Percentiles rank a stretch among this genome's conserved stretches.
Evolutionary conservation across 805 yeast genomes (phyloP).

Genomic region (Spathaspora arborariae): DNA sequence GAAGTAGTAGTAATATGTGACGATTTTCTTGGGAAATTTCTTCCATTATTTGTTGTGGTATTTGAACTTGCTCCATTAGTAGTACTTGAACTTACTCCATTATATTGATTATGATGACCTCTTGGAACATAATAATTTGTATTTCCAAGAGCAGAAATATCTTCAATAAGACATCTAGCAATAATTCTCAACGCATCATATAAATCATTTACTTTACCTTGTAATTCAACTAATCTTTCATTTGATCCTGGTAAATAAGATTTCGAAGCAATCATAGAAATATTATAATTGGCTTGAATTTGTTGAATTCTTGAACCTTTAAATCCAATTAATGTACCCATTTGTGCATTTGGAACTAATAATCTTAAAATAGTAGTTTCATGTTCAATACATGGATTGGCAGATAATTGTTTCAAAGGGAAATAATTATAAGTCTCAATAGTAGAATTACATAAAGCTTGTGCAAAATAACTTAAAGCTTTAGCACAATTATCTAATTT

Average conservation of each 20-base stretch:
- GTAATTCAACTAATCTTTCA: conserved; percentile 83
- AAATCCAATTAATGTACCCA: conserved; percentile 86
- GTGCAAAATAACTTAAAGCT: conserved; percentile 68
- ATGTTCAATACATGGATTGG: conserved; percentile 48
- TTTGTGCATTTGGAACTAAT: conserved; percentile 76
- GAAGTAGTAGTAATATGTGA: conserved; percentile 27
- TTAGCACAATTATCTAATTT: conserved; percentile 62
- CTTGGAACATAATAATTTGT: conserved; percentile 61
- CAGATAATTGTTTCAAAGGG: conserved; percentile 58
- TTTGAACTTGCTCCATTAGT: conserved; percentile 4
- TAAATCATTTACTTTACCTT: conserved; percentile 68
- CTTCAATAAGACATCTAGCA: conserved; percentile 71
- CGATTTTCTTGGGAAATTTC: conserved; percentile 4
- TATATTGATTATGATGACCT: conserved; percentile 12
- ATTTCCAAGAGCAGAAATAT: conserved; percentile 62
- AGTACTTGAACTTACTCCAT: neutral
- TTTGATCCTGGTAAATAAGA: conserved; percentile 77
- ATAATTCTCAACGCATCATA: conserved; percentile 54
- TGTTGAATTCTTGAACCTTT: conserved; percentile 78
- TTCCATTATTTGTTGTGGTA: conserved; percentile 2
- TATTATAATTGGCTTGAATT: conserved; percentile 62
- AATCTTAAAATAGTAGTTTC: conserved; percentile 59
- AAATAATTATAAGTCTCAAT: conserved; percentile 45
- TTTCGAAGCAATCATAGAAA: conserved; percentile 84
- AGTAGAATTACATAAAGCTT: conserved; percentile 51